Conservation (phyloP, 306 rosid species). For the Cercis canadensis region DNA sequence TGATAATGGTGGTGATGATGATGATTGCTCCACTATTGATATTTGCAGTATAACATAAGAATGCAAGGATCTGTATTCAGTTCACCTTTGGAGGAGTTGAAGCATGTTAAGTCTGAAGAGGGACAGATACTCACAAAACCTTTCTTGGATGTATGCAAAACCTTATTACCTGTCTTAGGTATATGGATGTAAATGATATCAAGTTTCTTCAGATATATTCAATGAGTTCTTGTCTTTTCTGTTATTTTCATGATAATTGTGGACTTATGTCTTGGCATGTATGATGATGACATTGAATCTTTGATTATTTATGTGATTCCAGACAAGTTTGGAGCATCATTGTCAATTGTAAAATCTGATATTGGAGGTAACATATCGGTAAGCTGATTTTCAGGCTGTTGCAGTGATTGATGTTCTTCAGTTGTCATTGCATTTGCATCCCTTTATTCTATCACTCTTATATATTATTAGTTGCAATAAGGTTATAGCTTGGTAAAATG, state of each 20-base stretch:
- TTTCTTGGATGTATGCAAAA: conserved; percentile 73
- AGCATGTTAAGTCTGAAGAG: conserved; percentile 54
- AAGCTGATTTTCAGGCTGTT: conserved; percentile 7
- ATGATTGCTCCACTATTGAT: not conserved
- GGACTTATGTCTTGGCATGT: not conserved
- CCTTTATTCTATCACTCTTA: no score
- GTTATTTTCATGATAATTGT: not conserved
- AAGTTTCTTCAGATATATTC: not conserved
- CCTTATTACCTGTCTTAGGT: conserved; percentile 72
- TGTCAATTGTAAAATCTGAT: conserved; percentile 68
- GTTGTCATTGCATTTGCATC: not conserved
- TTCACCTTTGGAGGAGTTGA: conserved; percentile 65
- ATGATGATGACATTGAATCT: not conserved
- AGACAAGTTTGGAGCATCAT: conserved; percentile 82
- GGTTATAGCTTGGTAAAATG: no score
- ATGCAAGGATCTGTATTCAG: conserved; percentile 62
- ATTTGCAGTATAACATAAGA: conserved; percentile 30
- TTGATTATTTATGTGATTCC: conserved; percentile 23
- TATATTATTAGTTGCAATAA: no score
- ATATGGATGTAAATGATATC: not conserved
- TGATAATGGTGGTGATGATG: no score
- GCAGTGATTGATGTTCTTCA: conserved; percentile 15
- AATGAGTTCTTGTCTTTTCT: not conserved
- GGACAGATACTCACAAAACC: conserved; percentile 66
- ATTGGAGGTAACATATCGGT: conserved; percentile 73